A percentile compares a stretch with the other conserved stretches of the same genome.
Evolutionary conservation across 352 stramenopile species (phyloP).

Genomic region (Chrysophaeum taylorii): DNA sequence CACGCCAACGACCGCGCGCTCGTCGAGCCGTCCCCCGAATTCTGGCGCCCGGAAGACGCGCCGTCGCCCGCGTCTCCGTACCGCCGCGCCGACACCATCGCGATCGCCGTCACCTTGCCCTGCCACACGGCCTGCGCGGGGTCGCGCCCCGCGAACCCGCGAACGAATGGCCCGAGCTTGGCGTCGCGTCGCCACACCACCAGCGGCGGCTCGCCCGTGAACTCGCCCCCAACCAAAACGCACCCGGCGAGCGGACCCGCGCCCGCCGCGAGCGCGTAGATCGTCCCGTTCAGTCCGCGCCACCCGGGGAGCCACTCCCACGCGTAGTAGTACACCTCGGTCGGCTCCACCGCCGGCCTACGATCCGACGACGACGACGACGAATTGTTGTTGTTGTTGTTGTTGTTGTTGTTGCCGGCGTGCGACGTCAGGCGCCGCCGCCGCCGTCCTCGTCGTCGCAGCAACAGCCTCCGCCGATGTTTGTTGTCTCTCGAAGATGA

Average conservation of each 20-base stretch:
- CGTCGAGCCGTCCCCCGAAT: background rate
- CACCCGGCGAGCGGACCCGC: constrained; percentile 47
- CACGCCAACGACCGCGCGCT: constrained; percentile 32
- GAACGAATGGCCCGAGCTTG: constrained; percentile 3
- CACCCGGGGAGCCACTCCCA: constrained; percentile 60
- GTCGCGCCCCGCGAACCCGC: background rate
- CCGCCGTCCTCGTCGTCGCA: background rate
- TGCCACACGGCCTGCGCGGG: background rate
- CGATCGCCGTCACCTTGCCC: constrained; percentile 7
- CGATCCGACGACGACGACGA: too few species aligned
- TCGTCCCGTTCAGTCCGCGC: constrained; percentile 47
- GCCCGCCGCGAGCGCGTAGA: constrained; percentile 50
- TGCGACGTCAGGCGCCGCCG: background rate
- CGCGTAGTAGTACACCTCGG: constrained; percentile 50
- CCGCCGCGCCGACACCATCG: background rate
- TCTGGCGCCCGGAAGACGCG: constrained; percentile 14
- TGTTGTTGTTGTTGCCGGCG: background rate
- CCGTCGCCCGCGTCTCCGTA: constrained; percentile 19
- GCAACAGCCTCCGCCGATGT: background rate
- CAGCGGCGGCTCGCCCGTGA: constrained; percentile 47
- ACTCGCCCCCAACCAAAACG: constrained; percentile 54
- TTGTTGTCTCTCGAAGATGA: constrained; percentile 27
- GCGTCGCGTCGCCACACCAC: constrained; percentile 3
- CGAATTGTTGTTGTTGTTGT: background rate
- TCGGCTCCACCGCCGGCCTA: too few species aligned